Base-by-base conservation (phyloP, 192 early-diverging fungal species). In the Backusella circina region DNA sequence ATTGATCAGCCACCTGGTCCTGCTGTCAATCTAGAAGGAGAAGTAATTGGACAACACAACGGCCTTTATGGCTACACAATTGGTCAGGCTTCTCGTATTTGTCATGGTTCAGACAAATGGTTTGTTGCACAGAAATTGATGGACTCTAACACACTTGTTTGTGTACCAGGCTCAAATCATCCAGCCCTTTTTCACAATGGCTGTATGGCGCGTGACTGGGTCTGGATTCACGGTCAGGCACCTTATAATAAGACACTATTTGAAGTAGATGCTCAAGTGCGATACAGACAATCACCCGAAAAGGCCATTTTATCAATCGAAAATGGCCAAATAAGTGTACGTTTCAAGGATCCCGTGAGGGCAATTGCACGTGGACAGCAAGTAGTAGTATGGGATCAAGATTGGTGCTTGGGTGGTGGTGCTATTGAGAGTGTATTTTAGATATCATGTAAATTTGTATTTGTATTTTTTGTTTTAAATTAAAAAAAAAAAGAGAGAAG, bases 11-110 rank as follows among this genome's bases (percentile, higher is more conserved):
- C 75, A 21, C 71, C 64, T 0, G 82, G 82, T 16, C 75, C 66
- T 23, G 78, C 75, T 16, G 73, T 83, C 3, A 76, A 79, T 72
- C 67, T 74, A 4, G 61, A 79, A 16, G 82, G 78, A 9, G 47
- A 67, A 0, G 35, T 72, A 1, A 79, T 83, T 70, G 90, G 87
- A 6, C 36, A 80, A 30, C 94, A 95, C 71, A 74, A 81, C 3
- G 95, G 94, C 0, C 47, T 95, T 26, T 89, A 87, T 74, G 84
- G 85, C 10, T 93, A 88, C 70, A 96, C 95, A 1, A 89, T 97
- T 47, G 96, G 96, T 5, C 95, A 98, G 81, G 75, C 87, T 0
- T 90, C 93, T 0, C 81, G 87, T 1, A 89, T 96, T 26, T 66
- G 84, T 35, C 84, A 93, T 69, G 88, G 88, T 37, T 77, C 76